Evolutionary conservation across 2,329 filamentous ascomycete genomes (phyloP).

Genomic region (Penicillium sp.): DNA sequence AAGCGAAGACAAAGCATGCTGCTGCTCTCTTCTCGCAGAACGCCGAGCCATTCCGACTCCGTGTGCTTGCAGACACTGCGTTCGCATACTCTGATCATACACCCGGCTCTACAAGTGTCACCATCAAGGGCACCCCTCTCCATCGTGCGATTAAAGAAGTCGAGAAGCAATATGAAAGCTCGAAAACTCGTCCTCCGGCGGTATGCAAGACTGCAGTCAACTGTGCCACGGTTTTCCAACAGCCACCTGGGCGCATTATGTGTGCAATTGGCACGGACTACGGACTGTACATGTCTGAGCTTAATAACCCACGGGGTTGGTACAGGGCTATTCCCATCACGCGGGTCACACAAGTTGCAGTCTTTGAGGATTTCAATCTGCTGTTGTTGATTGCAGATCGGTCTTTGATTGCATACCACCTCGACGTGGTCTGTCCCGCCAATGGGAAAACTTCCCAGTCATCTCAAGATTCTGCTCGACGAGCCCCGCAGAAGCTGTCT

Average conservation of each 20-base stretch:
- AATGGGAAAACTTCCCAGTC: conserved; percentile 51
- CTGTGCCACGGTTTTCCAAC: conserved; percentile 85
- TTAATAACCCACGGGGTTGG: conserved; percentile 89
- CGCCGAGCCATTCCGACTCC: conserved; percentile 88
- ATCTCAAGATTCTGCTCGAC: conserved; percentile 67
- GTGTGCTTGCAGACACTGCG: conserved; percentile 87
- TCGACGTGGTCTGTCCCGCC: conserved; percentile 72
- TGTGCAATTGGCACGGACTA: conserved; percentile 94
- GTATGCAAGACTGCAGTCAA: conserved; percentile 86
- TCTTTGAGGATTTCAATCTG: conserved; percentile 92
- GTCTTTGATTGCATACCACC: conserved; percentile 85
- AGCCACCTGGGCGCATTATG: conserved; percentile 77
- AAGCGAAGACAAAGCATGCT: conserved; percentile 92
- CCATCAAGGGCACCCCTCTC: conserved; percentile 85
- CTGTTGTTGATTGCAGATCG: conserved; percentile 91
- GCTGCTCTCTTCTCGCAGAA: conserved; percentile 87
- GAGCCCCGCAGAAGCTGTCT: conserved; percentile 87
- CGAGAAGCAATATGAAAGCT: conserved; percentile 67
- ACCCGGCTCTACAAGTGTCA: conserved; percentile 65
- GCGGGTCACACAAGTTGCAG: conserved; percentile 86
- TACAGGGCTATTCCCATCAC: conserved; percentile 73
- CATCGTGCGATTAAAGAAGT: conserved; percentile 88
- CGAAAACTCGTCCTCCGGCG: conserved; percentile 67
- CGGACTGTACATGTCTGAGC: conserved; percentile 86
- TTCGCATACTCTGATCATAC: conserved; percentile 58